Evolutionary conservation across 1,139 yeast species (phyloP).

Genomic region (Lodderomyces parapsilosis): DNA sequence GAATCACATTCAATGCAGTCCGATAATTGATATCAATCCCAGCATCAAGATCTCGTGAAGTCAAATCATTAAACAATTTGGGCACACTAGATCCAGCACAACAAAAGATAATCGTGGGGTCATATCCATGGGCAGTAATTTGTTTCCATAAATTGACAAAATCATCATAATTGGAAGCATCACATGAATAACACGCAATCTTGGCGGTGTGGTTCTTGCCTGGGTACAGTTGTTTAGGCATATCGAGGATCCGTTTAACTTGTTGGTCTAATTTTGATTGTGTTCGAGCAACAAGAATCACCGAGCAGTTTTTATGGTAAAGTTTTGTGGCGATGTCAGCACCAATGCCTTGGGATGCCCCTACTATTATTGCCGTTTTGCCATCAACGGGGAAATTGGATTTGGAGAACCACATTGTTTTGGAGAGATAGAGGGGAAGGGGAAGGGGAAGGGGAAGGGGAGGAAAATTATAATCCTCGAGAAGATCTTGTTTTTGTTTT

Average conservation of each 20-base stretch:
- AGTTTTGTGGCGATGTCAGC: constrained; percentile 68
- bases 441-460: not conserved
- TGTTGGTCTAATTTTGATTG: constrained; percentile 52
- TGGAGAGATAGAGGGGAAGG: not conserved
- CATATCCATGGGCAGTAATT: constrained; percentile 21
- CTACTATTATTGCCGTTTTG: constrained; percentile 76
- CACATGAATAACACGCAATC: constrained; percentile 57
- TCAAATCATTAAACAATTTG: constrained; percentile 70
- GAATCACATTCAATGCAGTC: constrained; percentile 71
- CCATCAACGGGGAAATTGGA: constrained; percentile 35
- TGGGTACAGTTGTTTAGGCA: constrained; percentile 7
- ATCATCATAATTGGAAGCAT: constrained; percentile 57
- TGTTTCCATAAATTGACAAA: constrained; percentile 41
- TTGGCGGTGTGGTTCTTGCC: constrained; percentile 27
- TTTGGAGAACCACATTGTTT: constrained; percentile 28
- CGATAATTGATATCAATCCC: constrained; percentile 72
- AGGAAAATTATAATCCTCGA: not conserved
- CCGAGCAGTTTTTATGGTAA: constrained; percentile 57
- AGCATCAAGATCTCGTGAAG: constrained; percentile 52
- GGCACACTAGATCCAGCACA: constrained; percentile 90
- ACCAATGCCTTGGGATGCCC: constrained; percentile 96
- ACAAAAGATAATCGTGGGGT: constrained; percentile 75
- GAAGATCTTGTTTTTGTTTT: too few relatives aligned
- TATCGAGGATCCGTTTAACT: constrained; percentile 36
- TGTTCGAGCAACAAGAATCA: constrained; percentile 76